Conservation (phyloP, 2,329 filamentous ascomycete genomes). For the Pseudogymnoascus sp. region DNA sequence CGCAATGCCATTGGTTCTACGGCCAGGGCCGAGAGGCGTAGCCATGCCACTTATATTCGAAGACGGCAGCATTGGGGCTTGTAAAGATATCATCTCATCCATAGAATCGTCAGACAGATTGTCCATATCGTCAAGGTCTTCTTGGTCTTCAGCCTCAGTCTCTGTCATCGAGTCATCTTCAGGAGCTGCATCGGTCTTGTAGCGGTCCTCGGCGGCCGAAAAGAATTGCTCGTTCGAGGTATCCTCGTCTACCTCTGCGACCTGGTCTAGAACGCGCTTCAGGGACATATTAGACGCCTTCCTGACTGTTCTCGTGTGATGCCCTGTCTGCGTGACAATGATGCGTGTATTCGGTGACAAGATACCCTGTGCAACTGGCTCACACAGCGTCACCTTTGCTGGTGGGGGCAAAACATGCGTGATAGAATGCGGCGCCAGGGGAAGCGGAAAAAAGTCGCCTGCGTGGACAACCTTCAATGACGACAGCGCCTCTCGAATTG, state of each 20-base stretch:
- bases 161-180: slow-evolving; percentile 50
- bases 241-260: slow-evolving; percentile 60
- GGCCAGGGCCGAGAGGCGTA: slow-evolving; percentile 66
- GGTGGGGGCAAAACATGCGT: slow-evolving; percentile 78
- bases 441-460: slow-evolving; percentile 70
- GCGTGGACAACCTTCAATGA: slow-evolving; percentile 69
- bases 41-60: slow-evolving; percentile 71
- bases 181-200: slow-evolving; percentile 46
- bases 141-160: slow-evolving; percentile 52
- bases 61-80: slow-evolving; percentile 68
- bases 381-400: slow-evolving; percentile 83
- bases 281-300: slow-evolving; percentile 38
- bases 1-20: slow-evolving; percentile 62
- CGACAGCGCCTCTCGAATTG: slow-evolving; percentile 66
- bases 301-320: slow-evolving; percentile 44
- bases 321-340: slow-evolving; percentile 60
- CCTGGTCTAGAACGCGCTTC: slow-evolving; percentile 49
- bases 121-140: slow-evolving; percentile 52
- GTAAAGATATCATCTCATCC: slow-evolving; percentile 88
- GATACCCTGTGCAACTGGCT: slow-evolving; percentile 84
- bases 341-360: slow-evolving; percentile 72
- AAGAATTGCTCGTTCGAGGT: slow-evolving; percentile 86
- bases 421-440: slow-evolving; percentile 73
- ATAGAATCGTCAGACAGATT: slow-evolving; percentile 84
- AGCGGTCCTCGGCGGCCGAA: slow-evolving; percentile 77